Evolutionary conservation across 1,284 basidiomycete species (phyloP).

Genomic region (Ganoderma sinense): DNA sequence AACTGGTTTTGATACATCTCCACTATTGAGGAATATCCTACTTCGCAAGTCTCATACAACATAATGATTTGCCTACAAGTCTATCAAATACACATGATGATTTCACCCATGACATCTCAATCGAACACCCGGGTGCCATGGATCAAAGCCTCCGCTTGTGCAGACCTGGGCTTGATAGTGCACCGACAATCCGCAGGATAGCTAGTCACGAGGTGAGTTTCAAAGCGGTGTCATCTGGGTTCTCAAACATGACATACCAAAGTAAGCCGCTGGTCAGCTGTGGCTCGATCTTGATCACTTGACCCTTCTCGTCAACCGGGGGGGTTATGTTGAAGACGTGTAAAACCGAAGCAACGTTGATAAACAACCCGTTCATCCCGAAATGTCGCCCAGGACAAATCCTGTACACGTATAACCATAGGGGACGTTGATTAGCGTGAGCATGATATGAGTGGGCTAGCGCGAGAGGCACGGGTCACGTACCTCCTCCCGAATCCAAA

Average conservation of each 20-base stretch:
- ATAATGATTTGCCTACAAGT: too few species aligned
- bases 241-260: neutral
- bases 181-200: conserved; percentile 9
- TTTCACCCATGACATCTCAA: neutral
- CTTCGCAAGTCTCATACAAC: too few species aligned
- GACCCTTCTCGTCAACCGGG: conserved; percentile 1
- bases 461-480: neutral
- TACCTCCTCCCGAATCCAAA: conserved; percentile 3
- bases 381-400: conserved; percentile 5
- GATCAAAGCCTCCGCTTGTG: neutral
- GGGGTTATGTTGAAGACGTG: neutral
- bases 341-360: neutral
- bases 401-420: neutral
- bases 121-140: neutral
- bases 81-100: too few species aligned
- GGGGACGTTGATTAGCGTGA: neutral
- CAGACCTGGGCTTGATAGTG: conserved; percentile 3
- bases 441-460: neutral
- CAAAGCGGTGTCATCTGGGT: too few species aligned
- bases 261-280: neutral
- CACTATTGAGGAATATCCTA: too few species aligned
- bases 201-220: neutral
- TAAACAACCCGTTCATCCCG: neutral
- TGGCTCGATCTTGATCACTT: neutral
- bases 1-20: too few species aligned